Percentiles rank a stretch among this genome's conserved stretches.
Evolutionary conservation across 352 stramenopile species (phyloP).

Genomic region (Globisporangium takayamanum): DNA sequence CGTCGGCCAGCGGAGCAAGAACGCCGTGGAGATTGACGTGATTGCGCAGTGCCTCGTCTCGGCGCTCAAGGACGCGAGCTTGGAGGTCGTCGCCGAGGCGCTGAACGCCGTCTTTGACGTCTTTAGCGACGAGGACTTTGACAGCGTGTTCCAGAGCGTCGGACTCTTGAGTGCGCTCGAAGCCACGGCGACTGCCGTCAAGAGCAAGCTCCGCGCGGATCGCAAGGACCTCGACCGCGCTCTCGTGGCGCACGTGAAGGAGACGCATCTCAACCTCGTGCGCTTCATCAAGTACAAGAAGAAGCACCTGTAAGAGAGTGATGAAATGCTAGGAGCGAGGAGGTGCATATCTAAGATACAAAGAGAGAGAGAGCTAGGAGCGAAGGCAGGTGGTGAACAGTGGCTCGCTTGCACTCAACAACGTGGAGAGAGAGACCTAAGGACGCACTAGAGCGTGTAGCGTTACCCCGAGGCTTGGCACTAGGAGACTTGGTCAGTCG

Average conservation of each 20-base stretch:
- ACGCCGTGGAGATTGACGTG: conserved; percentile 57
- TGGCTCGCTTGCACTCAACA: background rate
- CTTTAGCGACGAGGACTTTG: conserved; percentile 76
- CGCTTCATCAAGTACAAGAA: conserved; percentile 92
- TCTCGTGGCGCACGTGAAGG: conserved; percentile 77
- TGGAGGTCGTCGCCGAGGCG: conserved; percentile 81
- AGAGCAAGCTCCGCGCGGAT: conserved; percentile 72
- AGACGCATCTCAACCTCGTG: conserved; percentile 80
- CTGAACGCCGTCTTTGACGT: conserved; percentile 86
- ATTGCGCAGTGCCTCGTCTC: conserved; percentile 54
- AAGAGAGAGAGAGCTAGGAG: background rate
- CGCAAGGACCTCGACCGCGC: conserved; percentile 73
- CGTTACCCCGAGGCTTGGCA: too few species aligned
- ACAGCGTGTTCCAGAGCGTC: conserved; percentile 60
- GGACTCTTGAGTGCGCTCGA: conserved; percentile 66
- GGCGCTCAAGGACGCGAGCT: conserved; percentile 54
- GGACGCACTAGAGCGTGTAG: background rate
- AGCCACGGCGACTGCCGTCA: conserved; percentile 46
- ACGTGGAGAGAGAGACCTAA: background rate
- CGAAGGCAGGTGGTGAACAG: background rate
- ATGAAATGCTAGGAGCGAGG: too few species aligned
- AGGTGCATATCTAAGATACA: conserved; percentile 1
- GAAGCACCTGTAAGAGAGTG: conserved; percentile 52
- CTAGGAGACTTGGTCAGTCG: background rate
- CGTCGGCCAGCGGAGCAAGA: conserved; percentile 65